Evolutionary conservation across 257 asterid genomes (phyloP), one percentile per base, ranked within the genome.

Genomic region (Solanum chilense): DNA sequence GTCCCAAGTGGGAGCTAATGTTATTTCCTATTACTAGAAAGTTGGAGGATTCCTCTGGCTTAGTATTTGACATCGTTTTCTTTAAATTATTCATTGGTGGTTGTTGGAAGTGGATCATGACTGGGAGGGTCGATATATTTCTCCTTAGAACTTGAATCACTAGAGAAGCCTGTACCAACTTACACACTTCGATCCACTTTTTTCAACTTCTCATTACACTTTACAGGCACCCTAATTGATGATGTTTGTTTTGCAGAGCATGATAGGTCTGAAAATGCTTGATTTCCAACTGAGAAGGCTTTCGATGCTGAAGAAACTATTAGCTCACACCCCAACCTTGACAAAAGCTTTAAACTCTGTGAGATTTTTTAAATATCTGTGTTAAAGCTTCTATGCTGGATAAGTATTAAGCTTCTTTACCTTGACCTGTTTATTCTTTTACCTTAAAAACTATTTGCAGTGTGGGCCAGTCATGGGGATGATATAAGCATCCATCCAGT

Each of bases 261-360:
- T 35, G 37, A 35, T 35, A 35, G 37, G 37, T 35, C 37, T 35
- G 37, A 35, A 35, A 35, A 35, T 35, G 37, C 37, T 35, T 35
- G 37, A 35, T 35, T 35, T 35, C 37, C 37, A 35, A 35, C 37
- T 35, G 37, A 35, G 37, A 35, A 35, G 6, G 37, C 37, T 88
- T 96, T 97, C 85, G 86, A 84, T 87, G 96, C 90, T 49, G 93
- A 90, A 9, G 99, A 97, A 89, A 92, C 95, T 62, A 92, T 97
- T 86, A 91, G 86, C 58, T 73, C 91, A 78, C 96, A 97, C 91
- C 92, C 95, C 58, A 90, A 93, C 86, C 91, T 97, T 60, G 99
- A 97, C 31, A 92, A 90, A 42, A 89, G 92, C 93, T 95, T 89
- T 87, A 96, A 93, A 91, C 91, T 90, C 66, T 89, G 98, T 96